Conservation (phyloP, 805 yeast genomes). For the Helenozyma baotianmanensis region DNA sequence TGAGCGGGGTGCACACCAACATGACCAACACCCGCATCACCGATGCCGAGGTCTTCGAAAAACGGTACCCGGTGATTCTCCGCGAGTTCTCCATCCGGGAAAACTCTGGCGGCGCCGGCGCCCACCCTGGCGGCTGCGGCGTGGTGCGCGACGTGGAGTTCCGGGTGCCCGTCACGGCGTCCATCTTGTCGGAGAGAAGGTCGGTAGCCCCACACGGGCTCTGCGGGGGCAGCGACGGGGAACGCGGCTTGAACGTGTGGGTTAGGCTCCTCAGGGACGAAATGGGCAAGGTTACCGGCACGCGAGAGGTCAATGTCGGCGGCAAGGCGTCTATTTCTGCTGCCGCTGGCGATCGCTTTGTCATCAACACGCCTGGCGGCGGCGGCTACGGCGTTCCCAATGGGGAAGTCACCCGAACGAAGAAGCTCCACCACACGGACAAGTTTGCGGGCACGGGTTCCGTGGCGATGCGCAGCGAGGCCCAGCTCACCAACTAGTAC, state of each 20-base stretch:
- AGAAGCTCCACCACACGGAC: conserved; percentile 12
- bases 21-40: conserved; percentile 19
- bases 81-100: conserved; percentile 15
- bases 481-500: conserved; percentile 34
- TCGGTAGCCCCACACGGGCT: conserved; percentile 83
- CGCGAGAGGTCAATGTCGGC: conserved; percentile 17
- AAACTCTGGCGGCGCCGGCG: conserved; percentile 14
- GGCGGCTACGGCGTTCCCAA: conserved; percentile 35
- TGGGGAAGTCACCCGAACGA: conserved; percentile 1
- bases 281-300: conserved; percentile 19
- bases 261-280: conserved; percentile 15
- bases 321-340: conserved; percentile 19
- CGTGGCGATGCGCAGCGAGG: conserved; percentile 27
- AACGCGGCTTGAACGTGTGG: conserved; percentile 53
- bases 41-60: conserved; percentile 17
- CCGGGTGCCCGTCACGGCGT: conserved; percentile 15
- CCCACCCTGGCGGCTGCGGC: conserved; percentile 14
- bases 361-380: conserved; percentile 41
- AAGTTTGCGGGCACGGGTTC: conserved; percentile 31
- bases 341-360: conserved; percentile 37
- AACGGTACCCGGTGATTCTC: conserved; percentile 17
- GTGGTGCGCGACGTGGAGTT: conserved; percentile 18
- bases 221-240: conserved; percentile 75
- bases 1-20: conserved; percentile 15
- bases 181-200: conserved; percentile 79